Conservation (phyloP, 2,329 filamentous ascomycete genomes). For the Conoideocrella luteorostrata region DNA sequence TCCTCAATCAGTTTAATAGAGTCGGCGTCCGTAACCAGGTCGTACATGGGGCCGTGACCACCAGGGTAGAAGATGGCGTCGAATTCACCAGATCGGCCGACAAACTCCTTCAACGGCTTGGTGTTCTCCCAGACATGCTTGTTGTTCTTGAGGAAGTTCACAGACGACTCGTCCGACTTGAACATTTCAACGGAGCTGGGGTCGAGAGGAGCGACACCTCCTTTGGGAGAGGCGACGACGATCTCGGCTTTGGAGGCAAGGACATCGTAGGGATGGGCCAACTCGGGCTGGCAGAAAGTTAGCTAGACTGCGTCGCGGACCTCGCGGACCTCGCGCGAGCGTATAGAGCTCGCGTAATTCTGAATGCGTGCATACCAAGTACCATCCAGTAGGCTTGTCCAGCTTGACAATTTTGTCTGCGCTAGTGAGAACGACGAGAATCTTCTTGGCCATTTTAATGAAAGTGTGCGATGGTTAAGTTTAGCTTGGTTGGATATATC, state of each 20-base stretch:
- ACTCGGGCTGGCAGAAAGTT: slow-evolving; percentile 51
- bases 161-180: slow-evolving; percentile 44
- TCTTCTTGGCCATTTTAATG: slow-evolving; percentile 44
- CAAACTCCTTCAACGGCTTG: slow-evolving; percentile 46
- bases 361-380: slow-evolving; percentile 41
- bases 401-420: slow-evolving; percentile 41
- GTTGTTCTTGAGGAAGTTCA: slow-evolving; percentile 50
- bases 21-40: slow-evolving; percentile 51
- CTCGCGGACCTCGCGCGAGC: too few relatives aligned
- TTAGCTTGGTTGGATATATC: too few relatives aligned
- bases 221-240: slow-evolving; percentile 54
- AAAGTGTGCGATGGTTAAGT: too few relatives aligned
- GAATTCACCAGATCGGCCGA: slow-evolving; percentile 52
- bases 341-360: too few relatives aligned
- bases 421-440: slow-evolving; percentile 68
- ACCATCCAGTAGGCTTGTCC: slow-evolving; percentile 62
- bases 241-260: slow-evolving; percentile 48
- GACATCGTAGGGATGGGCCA: slow-evolving; percentile 58
- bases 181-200: slow-evolving; percentile 48
- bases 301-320: too few relatives aligned
- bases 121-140: slow-evolving; percentile 59
- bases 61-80: slow-evolving; percentile 55
- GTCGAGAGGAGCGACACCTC: slow-evolving; percentile 57
- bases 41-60: slow-evolving; percentile 61
- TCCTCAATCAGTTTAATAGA: slow-evolving; percentile 55